A percentile compares a stretch with the other conserved stretches of the same genome.
phyloP scores from a whole-genome alignment of 1,139 yeast species.

The Pichia sp. region DNA sequence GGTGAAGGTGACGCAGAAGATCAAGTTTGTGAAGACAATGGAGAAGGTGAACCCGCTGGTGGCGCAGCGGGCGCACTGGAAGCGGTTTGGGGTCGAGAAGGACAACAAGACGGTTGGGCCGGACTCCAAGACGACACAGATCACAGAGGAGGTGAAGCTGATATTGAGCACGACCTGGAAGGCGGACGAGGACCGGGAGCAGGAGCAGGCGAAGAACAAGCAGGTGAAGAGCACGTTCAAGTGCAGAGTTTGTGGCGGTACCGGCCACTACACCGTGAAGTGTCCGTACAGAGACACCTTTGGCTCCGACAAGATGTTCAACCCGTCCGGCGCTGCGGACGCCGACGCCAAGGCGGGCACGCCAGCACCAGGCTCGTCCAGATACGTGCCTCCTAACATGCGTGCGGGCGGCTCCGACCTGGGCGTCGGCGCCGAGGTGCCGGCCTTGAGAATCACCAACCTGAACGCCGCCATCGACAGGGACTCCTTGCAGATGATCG shows the following conservation, averaged over 20 bases:
- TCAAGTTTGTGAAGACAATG: slow-evolving; percentile 69
- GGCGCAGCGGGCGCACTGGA: slow-evolving; percentile 70
- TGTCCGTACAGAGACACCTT: slow-evolving; percentile 95
- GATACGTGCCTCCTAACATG: slow-evolving; percentile 75
- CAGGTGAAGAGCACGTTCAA: slow-evolving; percentile 38
- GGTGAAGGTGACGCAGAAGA: slow-evolving; percentile 80
- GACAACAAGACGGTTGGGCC: slow-evolving; percentile 73
- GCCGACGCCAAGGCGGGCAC: slow-evolving; percentile 35
- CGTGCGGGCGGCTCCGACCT: slow-evolving; percentile 41
- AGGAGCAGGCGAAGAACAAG: slow-evolving; percentile 41
- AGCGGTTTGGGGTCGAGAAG: slow-evolving; percentile 79
- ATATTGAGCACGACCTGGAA: slow-evolving; percentile 71
- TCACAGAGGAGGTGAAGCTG: slow-evolving; percentile 70
- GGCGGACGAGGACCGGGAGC: slow-evolving; percentile 55
- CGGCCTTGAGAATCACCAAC: slow-evolving; percentile 89
- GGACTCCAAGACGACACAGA: slow-evolving; percentile 80
- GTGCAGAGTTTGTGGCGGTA: slow-evolving; percentile 93
- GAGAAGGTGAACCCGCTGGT: slow-evolving; percentile 78
- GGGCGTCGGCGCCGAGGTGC: slow-evolving; percentile 54
- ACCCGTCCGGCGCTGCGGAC: slow-evolving; percentile 23
- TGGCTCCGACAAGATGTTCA: slow-evolving; percentile 43
- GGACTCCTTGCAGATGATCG: slow-evolving; percentile 68
- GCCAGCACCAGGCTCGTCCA: slow-evolving; percentile 31
- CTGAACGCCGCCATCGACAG: slow-evolving; percentile 50
- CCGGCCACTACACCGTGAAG: slow-evolving; percentile 81